These are phyloP conservation scores for Leishmania lainsoni DNA, from an alignment of 208 protist genomes.

Conservation along the genomic window DNA sequence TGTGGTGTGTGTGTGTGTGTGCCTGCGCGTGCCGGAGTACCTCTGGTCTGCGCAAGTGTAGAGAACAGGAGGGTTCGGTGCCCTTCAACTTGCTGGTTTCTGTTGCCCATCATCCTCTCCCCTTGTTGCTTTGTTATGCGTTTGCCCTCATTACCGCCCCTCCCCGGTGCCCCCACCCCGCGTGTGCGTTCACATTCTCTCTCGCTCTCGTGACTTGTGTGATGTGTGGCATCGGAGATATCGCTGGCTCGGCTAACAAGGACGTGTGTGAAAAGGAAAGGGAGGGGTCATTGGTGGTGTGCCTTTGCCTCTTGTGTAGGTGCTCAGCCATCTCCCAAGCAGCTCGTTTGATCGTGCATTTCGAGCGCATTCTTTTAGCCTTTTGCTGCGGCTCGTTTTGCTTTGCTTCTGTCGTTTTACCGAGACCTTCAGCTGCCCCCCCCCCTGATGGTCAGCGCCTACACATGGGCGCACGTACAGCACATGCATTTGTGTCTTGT, in stretches of 20 bases:
- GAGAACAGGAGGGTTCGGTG: neutral
- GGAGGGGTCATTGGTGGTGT: neutral
- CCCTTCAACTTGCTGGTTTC: neutral
- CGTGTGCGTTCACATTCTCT: neutral
- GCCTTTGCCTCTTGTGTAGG: neutral
- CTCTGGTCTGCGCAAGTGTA: neutral
- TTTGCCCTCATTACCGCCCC: neutral
- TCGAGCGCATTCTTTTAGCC: neutral
- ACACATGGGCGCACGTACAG: neutral
- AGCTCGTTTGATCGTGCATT: neutral
- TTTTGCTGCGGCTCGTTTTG: too few relatives aligned
- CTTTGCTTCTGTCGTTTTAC: neutral
- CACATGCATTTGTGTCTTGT: neutral
- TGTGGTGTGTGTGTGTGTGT: neutral
- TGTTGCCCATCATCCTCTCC: neutral
- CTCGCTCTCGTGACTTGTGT: neutral
- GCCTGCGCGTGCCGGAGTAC: neutral
- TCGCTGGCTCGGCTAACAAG: neutral
- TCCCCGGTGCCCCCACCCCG: neutral
- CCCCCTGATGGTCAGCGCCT: neutral
- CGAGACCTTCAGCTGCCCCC: neutral
- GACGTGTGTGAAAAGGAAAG: neutral
- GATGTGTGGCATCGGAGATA: neutral
- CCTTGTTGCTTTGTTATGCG: neutral
- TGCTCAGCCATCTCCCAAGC: neutral